These are phyloP conservation scores for Brassica balearica DNA, from an alignment of 441 rosid genomes.

Conservation along the genomic window DNA sequence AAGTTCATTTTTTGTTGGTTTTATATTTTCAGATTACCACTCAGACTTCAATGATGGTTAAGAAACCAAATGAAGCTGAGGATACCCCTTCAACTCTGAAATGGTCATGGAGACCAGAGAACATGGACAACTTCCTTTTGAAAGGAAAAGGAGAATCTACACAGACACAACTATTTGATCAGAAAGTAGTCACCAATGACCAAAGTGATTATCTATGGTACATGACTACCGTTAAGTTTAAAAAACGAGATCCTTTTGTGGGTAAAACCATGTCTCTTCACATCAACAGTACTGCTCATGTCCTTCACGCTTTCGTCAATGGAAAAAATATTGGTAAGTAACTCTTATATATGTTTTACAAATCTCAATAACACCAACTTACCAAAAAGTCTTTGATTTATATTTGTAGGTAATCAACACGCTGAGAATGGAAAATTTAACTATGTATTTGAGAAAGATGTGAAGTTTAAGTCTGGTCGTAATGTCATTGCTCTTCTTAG, in stretches of 20 bases:
- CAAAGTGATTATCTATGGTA: no score
- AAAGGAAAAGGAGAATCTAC: no score
- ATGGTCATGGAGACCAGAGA: no score
- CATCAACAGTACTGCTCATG: slow-evolving; percentile 47
- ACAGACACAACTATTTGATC: no score
- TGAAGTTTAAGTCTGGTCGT: slow-evolving; percentile 50
- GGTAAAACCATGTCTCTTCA: no score
- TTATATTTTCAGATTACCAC: slow-evolving; percentile 39
- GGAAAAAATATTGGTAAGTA: slow-evolving; percentile 50
- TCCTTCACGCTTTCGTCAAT: slow-evolving; percentile 48
- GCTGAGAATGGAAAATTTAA: slow-evolving; percentile 38
- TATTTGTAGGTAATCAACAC: slow-evolving; percentile 54
- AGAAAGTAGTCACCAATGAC: no score
- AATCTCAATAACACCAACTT: neutral
- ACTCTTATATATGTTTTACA: neutral
- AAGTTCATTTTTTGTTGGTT: neutral
- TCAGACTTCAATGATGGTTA: slow-evolving; percentile 64
- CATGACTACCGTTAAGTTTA: no score
- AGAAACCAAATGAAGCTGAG: slow-evolving; percentile 18
- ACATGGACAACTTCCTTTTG: no score
- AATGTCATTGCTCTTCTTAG: slow-evolving; percentile 67
- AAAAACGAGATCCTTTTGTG: no score
- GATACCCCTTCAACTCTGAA: no score
- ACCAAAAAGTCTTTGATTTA: neutral
- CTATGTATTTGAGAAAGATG: slow-evolving; percentile 25